Evolutionary conservation across 306 rosid genomes (phyloP), one percentile per base, ranked within the genome.

Genomic region (Lotus japonicus): DNA sequence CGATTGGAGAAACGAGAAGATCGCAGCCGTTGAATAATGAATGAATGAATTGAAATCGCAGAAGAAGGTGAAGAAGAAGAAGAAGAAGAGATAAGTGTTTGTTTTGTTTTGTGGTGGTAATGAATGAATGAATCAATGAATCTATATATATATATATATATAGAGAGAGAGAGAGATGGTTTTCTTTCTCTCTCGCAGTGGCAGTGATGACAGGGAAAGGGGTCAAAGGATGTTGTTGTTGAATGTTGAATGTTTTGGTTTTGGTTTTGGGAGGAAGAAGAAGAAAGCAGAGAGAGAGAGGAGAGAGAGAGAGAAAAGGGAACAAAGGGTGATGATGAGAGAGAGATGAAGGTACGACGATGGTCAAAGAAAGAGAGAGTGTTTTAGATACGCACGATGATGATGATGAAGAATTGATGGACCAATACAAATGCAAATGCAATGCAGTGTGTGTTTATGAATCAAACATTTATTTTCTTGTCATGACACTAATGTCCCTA

Each of bases 301-400:
- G n/a, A n/a, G n/a, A n/a, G 92, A 87, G 78, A 79, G 81, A 77
- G 87, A 80, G 90, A 95, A 92, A 86, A 85, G 85, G 88, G 80
- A 85, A 84, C 78, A 0, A 76, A 38, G 81, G 76, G 50, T 57
- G 87, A 73, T 59, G 87, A 82, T 68, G 83, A 76, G 49, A 33
- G 61, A 35, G 67, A 44, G 73, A 58, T 75, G 55, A 67, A 39
- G 42, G 42, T n/a, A n/a, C n/a, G n/a, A 87, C 88, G 94, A 85
- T 73, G 88, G 97, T 91, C 97, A 88, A 92, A 87, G 87, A 82
- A 77, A 21, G 33, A 26, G 33, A 82, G 88, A 87, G 83, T 70
- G 81, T 77, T 75, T 83, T 68, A 71, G 82, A 80, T 64, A 53
- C 87, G 82, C 80, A 52, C 66, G 59, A 70, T 53, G 70, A 59